phyloP scores from a whole-genome alignment of 2,329 filamentous ascomycete genomes.

The Cladosporium cucumerinum region DNA sequence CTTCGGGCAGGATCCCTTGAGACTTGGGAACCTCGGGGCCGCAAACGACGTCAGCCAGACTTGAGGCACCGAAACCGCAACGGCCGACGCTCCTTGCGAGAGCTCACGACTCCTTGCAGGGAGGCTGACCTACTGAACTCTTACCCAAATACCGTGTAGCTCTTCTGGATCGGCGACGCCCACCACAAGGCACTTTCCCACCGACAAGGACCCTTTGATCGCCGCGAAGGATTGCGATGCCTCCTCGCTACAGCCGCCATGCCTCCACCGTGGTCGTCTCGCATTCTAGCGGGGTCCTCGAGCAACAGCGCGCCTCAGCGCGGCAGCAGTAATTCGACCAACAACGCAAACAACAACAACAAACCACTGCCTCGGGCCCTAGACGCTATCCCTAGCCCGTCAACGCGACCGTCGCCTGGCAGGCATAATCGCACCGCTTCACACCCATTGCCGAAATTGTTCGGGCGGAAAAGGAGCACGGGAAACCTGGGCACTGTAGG shows the following conservation, averaged over 20 bases:
- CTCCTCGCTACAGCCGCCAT: constrained; percentile 22
- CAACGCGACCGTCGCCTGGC: constrained; percentile 20
- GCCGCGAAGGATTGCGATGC: constrained; percentile 13
- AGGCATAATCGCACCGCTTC: constrained; percentile 63
- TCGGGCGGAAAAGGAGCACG: constrained; percentile 55
- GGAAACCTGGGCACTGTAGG: constrained; percentile 34
- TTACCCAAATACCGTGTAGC: background rate
- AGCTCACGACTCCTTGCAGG: constrained; percentile 4
- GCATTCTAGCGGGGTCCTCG: constrained; percentile 28
- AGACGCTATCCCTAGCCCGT: constrained; percentile 21
- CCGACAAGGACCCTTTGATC: background rate
- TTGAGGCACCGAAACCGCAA: constrained; percentile 2
- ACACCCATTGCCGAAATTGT: constrained; percentile 73
- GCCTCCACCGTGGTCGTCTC: constrained; percentile 34
- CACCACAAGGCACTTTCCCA: background rate
- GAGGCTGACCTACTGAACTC: background rate
- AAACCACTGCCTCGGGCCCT: constrained; percentile 26
- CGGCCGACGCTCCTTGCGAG: constrained; percentile 1
- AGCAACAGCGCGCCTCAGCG: constrained; percentile 13
- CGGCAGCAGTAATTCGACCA: constrained; percentile 4
- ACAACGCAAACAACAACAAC: constrained; percentile 18
- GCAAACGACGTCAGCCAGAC: constrained; percentile 10
- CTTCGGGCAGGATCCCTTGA: constrained; percentile 10
- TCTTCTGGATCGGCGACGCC: constrained; percentile 7
- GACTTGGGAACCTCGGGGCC: background rate